Evolutionary conservation across 2,329 filamentous ascomycete genomes (phyloP).

Genomic region (Fusarium buharicum): DNA sequence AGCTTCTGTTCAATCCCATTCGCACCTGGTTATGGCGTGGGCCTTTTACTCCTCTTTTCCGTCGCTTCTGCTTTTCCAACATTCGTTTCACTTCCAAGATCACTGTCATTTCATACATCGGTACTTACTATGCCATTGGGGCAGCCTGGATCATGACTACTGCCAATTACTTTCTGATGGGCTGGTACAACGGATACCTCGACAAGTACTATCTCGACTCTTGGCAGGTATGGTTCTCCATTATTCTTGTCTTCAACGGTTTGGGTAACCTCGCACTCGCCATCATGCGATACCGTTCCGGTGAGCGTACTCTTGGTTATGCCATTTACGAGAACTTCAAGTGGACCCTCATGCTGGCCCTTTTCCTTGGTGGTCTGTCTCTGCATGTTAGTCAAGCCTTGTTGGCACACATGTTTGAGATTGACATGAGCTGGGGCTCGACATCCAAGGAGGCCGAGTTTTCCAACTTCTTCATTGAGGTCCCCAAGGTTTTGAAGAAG

Average conservation of each 20-base stretch:
- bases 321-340: constrained; percentile 73
- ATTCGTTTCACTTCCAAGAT: constrained; percentile 81
- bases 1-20: constrained; percentile 82
- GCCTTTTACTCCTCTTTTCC: constrained; percentile 83
- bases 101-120: constrained; percentile 80
- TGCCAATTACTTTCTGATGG: constrained; percentile 79
- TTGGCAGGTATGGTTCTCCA: constrained; percentile 83
- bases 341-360: constrained; percentile 77
- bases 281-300: constrained; percentile 76
- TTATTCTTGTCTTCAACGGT: constrained; percentile 80
- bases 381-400: constrained; percentile 85
- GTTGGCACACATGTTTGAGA: constrained; percentile 83
- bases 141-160: constrained; percentile 79
- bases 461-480: constrained; percentile 86
- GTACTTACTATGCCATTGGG: constrained; percentile 82
- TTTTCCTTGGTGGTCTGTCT: constrained; percentile 85
- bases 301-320: constrained; percentile 68
- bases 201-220: constrained; percentile 85
- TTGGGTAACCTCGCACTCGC: constrained; percentile 78
- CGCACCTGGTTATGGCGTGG: constrained; percentile 77
- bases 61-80: constrained; percentile 75
- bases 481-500: constrained; percentile 79
- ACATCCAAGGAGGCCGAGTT: constrained; percentile 85
- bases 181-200: constrained; percentile 80
- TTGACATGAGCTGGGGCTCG: constrained; percentile 87